Percentiles rank a stretch among this genome's conserved stretches.
These are phyloP conservation scores for Hyphopichia fennica DNA, from an alignment of 1,139 yeast genomes.

Conservation along the genomic window DNA sequence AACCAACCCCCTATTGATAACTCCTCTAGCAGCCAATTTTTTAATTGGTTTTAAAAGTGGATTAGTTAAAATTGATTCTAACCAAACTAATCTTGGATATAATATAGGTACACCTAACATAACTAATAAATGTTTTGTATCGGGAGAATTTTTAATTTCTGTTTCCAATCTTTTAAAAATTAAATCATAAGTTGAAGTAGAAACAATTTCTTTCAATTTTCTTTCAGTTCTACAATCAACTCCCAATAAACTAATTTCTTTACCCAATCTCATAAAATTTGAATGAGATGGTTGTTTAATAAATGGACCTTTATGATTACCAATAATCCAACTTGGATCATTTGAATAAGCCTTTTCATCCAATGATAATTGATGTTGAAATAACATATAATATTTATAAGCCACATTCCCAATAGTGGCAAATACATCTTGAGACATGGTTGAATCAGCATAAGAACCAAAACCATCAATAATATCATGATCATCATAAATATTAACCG, in stretches of 20 bases:
- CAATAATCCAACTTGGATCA: conserved; percentile 63
- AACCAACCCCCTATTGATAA: conserved; percentile 66
- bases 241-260: conserved; percentile 68
- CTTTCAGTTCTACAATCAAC: conserved; percentile 94
- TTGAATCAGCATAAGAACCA: conserved; percentile 77
- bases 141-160: conserved; percentile 52
- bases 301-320: conserved; percentile 58
- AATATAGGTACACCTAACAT: conserved; percentile 94
- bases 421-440: conserved; percentile 74
- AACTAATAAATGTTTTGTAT: conserved; percentile 72
- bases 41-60: conserved; percentile 63
- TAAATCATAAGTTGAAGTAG: conserved; percentile 52
- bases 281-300: conserved; percentile 68
- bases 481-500: conserved; percentile 81
- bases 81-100: conserved; percentile 90
- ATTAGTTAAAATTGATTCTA: conserved; percentile 72
- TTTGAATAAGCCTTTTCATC: conserved; percentile 37
- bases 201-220: conserved; percentile 57
- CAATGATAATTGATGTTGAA: conserved; percentile 77
- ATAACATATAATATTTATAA: conserved; percentile 81
- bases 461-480: conserved; percentile 96
- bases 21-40: conserved; percentile 66
- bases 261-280: conserved; percentile 70
- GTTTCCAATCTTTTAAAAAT: conserved; percentile 59
- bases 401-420: conserved; percentile 73